Evolutionary conservation across 495 filamentous ascomycete species (phyloP), one percentile per base, ranked within the genome.

Genomic region (Penicillium angulare): DNA sequence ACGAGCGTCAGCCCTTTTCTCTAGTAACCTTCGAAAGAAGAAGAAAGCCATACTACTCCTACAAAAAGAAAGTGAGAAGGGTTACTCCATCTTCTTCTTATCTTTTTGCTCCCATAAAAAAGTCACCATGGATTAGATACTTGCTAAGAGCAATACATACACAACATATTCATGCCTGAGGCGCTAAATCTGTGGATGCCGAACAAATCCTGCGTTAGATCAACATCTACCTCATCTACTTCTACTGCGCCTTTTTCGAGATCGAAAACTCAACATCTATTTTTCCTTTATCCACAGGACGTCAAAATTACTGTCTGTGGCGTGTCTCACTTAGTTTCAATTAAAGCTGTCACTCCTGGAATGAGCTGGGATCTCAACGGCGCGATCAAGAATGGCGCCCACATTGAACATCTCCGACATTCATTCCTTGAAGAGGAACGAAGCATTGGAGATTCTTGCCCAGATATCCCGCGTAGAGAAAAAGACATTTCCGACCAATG

Each of bases 401-500:
- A 60, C 64, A 45, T 50, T 71, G 43, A 58, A 36, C 56, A 62
- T 74, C 46, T 64, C 69, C 48, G 68, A 74, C 61, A 70, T 74
- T 40, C 70, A 77, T 71, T 72, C 73, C 59, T 65, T 73, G 52
- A 56, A 59, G 23, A 67, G 59, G 56, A 47, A 54, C 46, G 54
- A 73, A 47, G 73, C 72, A 45, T 57, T 70, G 7, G 58, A 65
- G 24, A 67, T 78, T 60, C 64, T 79, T 31, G 46, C 60, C 33
- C 63, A 73, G 43, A 67, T 78, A 40, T 53, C 68, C 57, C 73
- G 71, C 53, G 67, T 78, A 46, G 83, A 85, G 57, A 80, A 75
- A 54, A 82, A 77, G 54, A 74, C 71, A 38, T 85, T 86, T 52
- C 80, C 83, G 0, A 58, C 75, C 45, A 81, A 75, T 61, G 82